Evolutionary conservation across 2,329 filamentous ascomycete genomes (phyloP).

Genomic region (Aspergillus fijiensis): DNA sequence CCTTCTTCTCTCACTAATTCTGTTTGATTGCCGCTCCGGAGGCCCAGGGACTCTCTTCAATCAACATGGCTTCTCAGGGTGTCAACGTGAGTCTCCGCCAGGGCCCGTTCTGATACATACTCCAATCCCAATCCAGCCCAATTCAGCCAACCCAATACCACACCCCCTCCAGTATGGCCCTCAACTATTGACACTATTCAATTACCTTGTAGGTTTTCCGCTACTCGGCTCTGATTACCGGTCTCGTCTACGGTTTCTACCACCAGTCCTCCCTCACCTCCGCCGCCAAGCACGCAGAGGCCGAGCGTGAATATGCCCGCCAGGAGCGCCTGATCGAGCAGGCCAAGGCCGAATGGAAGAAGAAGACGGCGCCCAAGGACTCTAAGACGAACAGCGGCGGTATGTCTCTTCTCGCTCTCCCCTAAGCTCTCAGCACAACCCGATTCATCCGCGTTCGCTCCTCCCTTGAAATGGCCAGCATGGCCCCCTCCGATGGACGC

Average conservation of each 20-base stretch:
- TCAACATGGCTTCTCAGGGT: constrained; percentile 65
- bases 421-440: background rate
- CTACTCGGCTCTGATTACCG: constrained; percentile 88
- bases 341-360: constrained; percentile 87
- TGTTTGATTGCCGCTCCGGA: constrained; percentile 45
- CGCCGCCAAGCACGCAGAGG: constrained; percentile 66
- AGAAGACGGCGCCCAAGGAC: constrained; percentile 63
- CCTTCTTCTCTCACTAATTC: constrained; percentile 34
- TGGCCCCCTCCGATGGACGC: constrained; percentile 15
- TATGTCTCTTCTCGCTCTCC: constrained; percentile 26
- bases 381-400: constrained; percentile 37
- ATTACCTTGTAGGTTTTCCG: constrained; percentile 73
- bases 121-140: background rate
- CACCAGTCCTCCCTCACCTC: constrained; percentile 82
- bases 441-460: background rate
- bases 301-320: constrained; percentile 81
- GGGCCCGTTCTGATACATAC: constrained; percentile 21
- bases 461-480: background rate
- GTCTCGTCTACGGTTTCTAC: constrained; percentile 92
- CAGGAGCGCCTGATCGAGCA: constrained; percentile 89
- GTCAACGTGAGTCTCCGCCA: constrained; percentile 58
- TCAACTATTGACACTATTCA: constrained; percentile 16
- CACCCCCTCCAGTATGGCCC: background rate
- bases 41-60: constrained; percentile 34
- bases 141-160: background rate